A percentile compares a stretch with the other conserved stretches of the same genome.
Evolutionary conservation across 2,329 filamentous ascomycete genomes (phyloP).

Genomic region (Calonectria crousiana): DNA sequence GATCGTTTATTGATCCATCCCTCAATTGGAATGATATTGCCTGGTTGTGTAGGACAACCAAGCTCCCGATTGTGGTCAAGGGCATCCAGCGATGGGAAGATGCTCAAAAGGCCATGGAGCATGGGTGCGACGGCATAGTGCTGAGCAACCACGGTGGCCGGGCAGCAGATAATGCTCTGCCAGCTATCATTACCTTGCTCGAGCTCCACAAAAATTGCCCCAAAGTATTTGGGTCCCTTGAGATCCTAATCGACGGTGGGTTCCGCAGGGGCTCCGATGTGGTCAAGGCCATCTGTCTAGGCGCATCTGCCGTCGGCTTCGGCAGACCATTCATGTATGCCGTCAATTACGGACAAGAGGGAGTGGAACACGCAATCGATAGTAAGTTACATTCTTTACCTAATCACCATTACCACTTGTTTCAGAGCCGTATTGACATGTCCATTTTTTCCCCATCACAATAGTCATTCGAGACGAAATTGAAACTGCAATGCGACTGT

Average conservation of each 20-base stretch:
- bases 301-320: constrained; percentile 72
- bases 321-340: constrained; percentile 72
- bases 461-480: constrained; percentile 66
- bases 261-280: constrained; percentile 74
- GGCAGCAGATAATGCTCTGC: constrained; percentile 61
- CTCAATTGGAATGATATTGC: constrained; percentile 74
- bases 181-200: constrained; percentile 70
- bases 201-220: constrained; percentile 74
- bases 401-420: background rate
- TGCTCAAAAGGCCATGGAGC: constrained; percentile 69
- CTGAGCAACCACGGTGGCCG: constrained; percentile 79
- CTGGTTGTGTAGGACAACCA: constrained; percentile 65
- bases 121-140: constrained; percentile 75
- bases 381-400: constrained; percentile 52
- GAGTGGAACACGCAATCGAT: constrained; percentile 64
- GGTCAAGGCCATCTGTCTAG: constrained; percentile 75
- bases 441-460: background rate
- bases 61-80: constrained; percentile 73
- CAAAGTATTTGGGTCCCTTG: constrained; percentile 68
- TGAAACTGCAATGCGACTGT: constrained; percentile 73
- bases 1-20: constrained; percentile 67
- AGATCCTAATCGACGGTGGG: constrained; percentile 75
- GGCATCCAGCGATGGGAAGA: constrained; percentile 76
- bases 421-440: background rate
- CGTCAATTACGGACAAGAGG: constrained; percentile 71